phyloP scores from a whole-genome alignment of 1,284 basidiomycete species.

The Tranzscheliella williamsii region DNA sequence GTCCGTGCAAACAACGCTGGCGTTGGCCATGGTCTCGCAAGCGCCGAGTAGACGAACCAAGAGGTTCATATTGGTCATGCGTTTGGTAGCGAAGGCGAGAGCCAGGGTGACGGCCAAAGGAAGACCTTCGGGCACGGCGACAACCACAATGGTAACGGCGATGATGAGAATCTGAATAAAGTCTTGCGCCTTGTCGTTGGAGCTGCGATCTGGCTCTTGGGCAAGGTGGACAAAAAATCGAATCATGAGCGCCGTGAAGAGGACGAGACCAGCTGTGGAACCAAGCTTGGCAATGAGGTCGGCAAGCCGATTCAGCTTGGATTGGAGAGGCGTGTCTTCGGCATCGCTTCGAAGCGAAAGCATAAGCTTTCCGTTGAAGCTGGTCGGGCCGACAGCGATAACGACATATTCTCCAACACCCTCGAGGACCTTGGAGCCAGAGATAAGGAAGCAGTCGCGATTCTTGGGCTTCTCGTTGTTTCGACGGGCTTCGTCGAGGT shows the following conservation, averaged over 20 bases:
- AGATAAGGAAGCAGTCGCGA: slow-evolving; percentile 88
- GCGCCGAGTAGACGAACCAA: slow-evolving; percentile 92
- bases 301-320: slow-evolving; percentile 88
- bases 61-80: slow-evolving; percentile 92
- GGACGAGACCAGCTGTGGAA: slow-evolving; percentile 75
- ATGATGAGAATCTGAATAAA: slow-evolving; percentile 95
- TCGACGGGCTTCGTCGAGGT: slow-evolving; percentile 59
- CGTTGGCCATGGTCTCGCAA: slow-evolving; percentile 98
- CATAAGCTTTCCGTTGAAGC: slow-evolving; percentile 82
- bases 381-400: slow-evolving; percentile 85
- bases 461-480: slow-evolving; percentile 65
- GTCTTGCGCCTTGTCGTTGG: slow-evolving; percentile 82
- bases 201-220: slow-evolving; percentile 64
- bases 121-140: slow-evolving; percentile 94
- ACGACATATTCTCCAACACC: slow-evolving; percentile 92
- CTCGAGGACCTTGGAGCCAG: slow-evolving; percentile 91
- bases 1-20: slow-evolving; percentile 93
- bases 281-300: slow-evolving; percentile 93
- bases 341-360: slow-evolving; percentile 67
- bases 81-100: slow-evolving; percentile 91
- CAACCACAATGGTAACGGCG: slow-evolving; percentile 89
- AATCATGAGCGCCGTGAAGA: slow-evolving; percentile 87
- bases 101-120: slow-evolving; percentile 95
- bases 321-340: slow-evolving; percentile 87
- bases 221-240: slow-evolving; percentile 86